Base-by-base conservation (phyloP, 1,284 basidiomycete genomes). In the Flammula alnicola region DNA sequence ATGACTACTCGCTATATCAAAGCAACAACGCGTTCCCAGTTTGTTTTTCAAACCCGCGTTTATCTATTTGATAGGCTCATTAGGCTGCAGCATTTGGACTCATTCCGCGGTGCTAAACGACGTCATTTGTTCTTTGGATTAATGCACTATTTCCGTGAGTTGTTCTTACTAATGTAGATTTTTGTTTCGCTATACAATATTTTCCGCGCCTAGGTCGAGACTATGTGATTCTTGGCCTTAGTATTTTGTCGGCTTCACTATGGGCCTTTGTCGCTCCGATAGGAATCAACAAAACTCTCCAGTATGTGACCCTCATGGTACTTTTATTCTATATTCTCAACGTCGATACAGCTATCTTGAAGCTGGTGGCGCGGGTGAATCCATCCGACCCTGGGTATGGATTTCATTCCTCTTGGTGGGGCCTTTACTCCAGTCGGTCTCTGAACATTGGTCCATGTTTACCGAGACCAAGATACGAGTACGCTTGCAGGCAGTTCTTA, bases 341-440 rank as follows among this genome's bases (percentile, higher is more conserved):
- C n/a, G n/a, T n/a, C n/a, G n/a, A n/a, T n/a, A n/a, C n/a, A 69
- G 69, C 9, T 79, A 80, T 55, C 58, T 83, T 10, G 73, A 81
- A 27, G 27, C 37, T 10, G 37, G 37, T 12, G 37, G 37, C 6
- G 20, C 17, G 6, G 25, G 14, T 9, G n/a, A 22, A 9, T 16
- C 25, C 6, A 20, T 25, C 3, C 37, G 22, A 5, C 37, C 37
- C 17, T 39, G 37, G 37, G 37, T 39, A 26, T 39, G 37, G 37
- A 27, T 39, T 2, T 39, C 23, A 4, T 27, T 26, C 11, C 37
- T 39, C 12, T 25, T 39, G 4, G 17, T 39, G 16, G 37, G 37
- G n/a, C 37, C 37, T 7, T 27, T 39, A 3, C 25, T 39, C n/a
- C 37, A 39, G 17, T 25, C 37, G n/a, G 11, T 39, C 11, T 23